Base-by-base conservation (phyloP, 257 asterid genomes). In the Buddleja alternifolia region DNA sequence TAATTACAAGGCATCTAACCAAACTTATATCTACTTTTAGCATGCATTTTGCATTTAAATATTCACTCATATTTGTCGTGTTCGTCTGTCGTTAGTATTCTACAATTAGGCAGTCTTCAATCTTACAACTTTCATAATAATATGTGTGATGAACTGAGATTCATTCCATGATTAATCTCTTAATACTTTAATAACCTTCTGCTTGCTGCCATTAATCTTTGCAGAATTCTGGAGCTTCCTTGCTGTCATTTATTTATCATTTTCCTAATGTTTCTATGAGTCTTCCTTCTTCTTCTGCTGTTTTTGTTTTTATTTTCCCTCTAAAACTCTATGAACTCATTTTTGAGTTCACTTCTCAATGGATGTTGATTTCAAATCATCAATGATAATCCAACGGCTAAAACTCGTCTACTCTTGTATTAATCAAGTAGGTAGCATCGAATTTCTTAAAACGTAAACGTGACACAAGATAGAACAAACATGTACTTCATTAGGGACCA, bases 91-190 rank as follows among this genome's bases (percentile, higher is more conserved):
- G 40, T 56, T 14, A 10, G 10, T 8, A 16, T 10, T 41, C 7
- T 14, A 41, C 47, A 0, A 8, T 8, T 41, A 8, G 11, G 14
- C 8, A 41, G 47, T 29, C 5, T 29, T 29, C 34, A 29, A 1
- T 0, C 9, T 19, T 20, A 10, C 0, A 14, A 56, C n/a, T 17
- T 62, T 72, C 29, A 34, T 66, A 66, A 46, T 45, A 9, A n/a
- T 24, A 25, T 63, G 23, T 66, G 7, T 47, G 46, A 11, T 57
- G 47, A 62, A 46, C 59, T 74, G 55, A 60, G 70, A 67, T 74
- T 74, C 63, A n/a, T n/a, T n/a, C n/a, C 60, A 36, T 54, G 25
- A 3, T 44, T 42, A 36, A 42, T 34, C 34, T 55, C n/a, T 54
- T 39, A 8, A 14, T 54, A 14, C 11, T 40, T 11, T 14, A 21